A percentile compares a stretch with the other conserved stretches of the same genome.
These are phyloP conservation scores for Oryza glumipatula DNA, from an alignment of 176 grass and related monocot species.

Conservation along the genomic window DNA sequence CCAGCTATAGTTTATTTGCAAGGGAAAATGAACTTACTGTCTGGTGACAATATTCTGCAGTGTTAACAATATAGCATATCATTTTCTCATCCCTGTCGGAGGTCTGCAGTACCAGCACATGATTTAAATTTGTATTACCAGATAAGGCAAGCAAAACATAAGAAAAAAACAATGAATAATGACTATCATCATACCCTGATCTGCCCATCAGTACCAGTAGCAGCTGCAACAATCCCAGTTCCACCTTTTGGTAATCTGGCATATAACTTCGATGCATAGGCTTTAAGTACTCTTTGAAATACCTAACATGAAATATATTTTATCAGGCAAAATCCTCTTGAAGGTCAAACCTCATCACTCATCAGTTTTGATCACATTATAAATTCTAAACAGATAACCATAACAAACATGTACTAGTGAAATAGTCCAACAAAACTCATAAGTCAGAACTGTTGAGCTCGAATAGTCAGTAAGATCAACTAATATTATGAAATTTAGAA, in stretches of 20 bases:
- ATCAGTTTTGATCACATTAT: constrained; percentile 14
- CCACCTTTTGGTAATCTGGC: constrained; percentile 91
- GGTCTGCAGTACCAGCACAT: constrained; percentile 65
- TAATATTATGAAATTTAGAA: constrained; percentile 11
- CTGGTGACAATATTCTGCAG: constrained; percentile 97
- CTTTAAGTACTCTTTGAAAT: constrained; percentile 97
- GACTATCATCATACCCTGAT: constrained; percentile 69
- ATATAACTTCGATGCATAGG: constrained; percentile 87
- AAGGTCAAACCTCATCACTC: constrained; percentile 14
- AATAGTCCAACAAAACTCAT: constrained; percentile 7
- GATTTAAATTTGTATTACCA: constrained; percentile 40
- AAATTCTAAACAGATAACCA: constrained; percentile 14
- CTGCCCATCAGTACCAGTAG: constrained; percentile 93
- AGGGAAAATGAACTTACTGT: constrained; percentile 65
- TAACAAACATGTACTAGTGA: background rate
- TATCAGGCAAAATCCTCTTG: constrained; percentile 22
- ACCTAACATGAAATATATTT: constrained; percentile 58
- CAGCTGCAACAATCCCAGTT: constrained; percentile 94
- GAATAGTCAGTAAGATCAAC: background rate
- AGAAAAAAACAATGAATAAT: constrained; percentile 1
- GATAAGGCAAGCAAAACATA: constrained; percentile 19
- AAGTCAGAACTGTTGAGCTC: background rate
- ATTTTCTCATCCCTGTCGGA: constrained; percentile 96
- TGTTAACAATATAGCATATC: constrained; percentile 98
- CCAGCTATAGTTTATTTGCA: constrained; percentile 12